Base-by-base conservation (phyloP, 805 yeast species). In the Nakazawaea ishiwadae region DNA sequence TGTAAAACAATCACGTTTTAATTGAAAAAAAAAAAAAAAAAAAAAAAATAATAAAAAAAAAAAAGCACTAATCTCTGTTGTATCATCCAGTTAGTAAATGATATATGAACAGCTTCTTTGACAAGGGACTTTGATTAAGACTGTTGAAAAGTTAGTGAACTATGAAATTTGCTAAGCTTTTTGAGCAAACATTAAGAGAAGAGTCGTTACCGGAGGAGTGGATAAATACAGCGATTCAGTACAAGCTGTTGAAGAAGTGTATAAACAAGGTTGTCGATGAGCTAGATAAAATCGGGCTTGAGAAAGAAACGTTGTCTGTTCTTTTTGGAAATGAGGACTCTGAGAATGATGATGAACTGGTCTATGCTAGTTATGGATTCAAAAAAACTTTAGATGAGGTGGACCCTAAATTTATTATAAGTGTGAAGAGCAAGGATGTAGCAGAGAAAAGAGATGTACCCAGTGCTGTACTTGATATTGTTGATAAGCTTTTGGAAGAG, bases 131-230 rank as follows among this genome's bases (percentile, higher is more conserved):
- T n/a, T n/a, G n/a, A n/a, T n/a, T n/a, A n/a, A n/a, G n/a, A n/a
- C n/a, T n/a, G n/a, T n/a, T n/a, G n/a, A n/a, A n/a, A n/a, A n/a
- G n/a, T n/a, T n/a, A n/a, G n/a, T n/a, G n/a, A n/a, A n/a, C n/a
- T 23, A 84, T 84, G 91, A 84, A 84, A 69, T 84, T 84, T 55
- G 90, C 87, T 4, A 84, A 84, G 55, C 71, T 75, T 5, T 73
- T 81, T 43, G 83, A 84, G 53, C 77, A 80, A 50, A 73, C 79
- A 2, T 66, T 84, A 18, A 66, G 65, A 28, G 81, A 74, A 41
- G 82, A 79, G 37, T 69, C 72, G 2, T 66, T 83, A 12, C 91
- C 91, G 5, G 67, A 64, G 20, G 81, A 77, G 17, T 84, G 93
- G 93, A 62, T 74, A 0, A 71, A 67, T 21, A 72, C 76, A 5